A percentile compares a stretch with the other conserved stretches of the same genome.
These are phyloP conservation scores for Aspergillus bombycis DNA, from an alignment of 2,329 filamentous ascomycete genomes.

Conservation along the genomic window DNA sequence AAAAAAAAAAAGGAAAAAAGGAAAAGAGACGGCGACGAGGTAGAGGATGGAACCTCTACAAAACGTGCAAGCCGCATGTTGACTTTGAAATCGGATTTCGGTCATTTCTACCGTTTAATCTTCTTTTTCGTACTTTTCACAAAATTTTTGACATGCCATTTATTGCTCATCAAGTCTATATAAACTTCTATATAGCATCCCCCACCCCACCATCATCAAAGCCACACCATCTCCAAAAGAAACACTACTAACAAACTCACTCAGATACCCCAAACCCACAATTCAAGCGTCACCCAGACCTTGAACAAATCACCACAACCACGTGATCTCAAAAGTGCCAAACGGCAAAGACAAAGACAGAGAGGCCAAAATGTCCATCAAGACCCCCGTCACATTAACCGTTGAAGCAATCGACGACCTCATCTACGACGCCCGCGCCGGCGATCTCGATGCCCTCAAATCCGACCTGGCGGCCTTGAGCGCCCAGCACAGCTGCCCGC, in stretches of 20 bases:
- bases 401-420: conserved; percentile 90
- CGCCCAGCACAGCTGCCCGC: conserved; percentile 61
- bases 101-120: not conserved
- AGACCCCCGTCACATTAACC: conserved; percentile 51
- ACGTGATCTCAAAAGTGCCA: not conserved
- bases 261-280: not conserved
- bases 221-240: not conserved
- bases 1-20: too few species aligned
- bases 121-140: not conserved
- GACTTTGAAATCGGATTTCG: not conserved
- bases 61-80: not conserved
- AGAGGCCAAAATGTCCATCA: conserved; percentile 20
- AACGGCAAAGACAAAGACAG: conserved; percentile 4
- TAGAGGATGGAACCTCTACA: not conserved
- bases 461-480: conserved; percentile 62
- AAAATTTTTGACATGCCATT: not conserved
- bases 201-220: not conserved
- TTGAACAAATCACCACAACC: not conserved
- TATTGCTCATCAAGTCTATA: not conserved
- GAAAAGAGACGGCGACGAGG: not conserved
- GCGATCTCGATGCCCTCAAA: conserved; percentile 72
- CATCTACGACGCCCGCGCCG: conserved; percentile 80
- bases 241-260: not conserved
- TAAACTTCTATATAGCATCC: not conserved
- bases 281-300: not conserved